These are phyloP conservation scores for Limonomyces culmigenus DNA, from an alignment of 1,284 basidiomycete species.

Conservation along the genomic window DNA sequence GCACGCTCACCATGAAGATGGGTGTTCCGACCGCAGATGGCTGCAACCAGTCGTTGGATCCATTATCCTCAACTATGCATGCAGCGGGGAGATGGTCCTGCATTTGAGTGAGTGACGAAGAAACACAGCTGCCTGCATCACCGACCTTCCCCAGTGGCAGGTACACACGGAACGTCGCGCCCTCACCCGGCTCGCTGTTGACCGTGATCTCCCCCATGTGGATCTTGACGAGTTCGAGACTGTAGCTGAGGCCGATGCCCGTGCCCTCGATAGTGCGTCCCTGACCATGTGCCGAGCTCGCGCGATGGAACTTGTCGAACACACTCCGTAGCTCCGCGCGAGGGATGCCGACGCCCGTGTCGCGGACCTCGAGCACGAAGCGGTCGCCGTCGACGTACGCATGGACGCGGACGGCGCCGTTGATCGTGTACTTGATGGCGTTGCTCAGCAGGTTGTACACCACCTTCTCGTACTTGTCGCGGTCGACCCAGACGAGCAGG, in stretches of 20 bases:
- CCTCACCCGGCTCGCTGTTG: not conserved
- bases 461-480: not conserved
- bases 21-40: too few species aligned
- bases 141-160: too few species aligned
- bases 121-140: too few species aligned
- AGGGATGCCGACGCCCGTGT: not conserved
- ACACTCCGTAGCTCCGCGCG: not conserved
- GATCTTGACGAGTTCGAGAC: not conserved
- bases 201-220: not conserved
- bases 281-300: not conserved
- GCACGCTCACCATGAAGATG: too few species aligned
- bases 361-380: not conserved
- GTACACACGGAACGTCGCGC: too few species aligned
- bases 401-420: not conserved
- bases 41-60: too few species aligned
- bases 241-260: not conserved
- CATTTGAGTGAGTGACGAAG: too few species aligned
- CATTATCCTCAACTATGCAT: too few species aligned
- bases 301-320: not conserved
- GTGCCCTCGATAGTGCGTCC: not conserved
- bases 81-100: too few species aligned
- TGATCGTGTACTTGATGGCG: not conserved
- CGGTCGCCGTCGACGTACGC: not conserved
- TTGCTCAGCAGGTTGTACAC: not conserved
- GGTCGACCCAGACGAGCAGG: not conserved